phyloP scores from a whole-genome alignment of 768 basidiomycete species.

The Mycena rebaudengoi region DNA sequence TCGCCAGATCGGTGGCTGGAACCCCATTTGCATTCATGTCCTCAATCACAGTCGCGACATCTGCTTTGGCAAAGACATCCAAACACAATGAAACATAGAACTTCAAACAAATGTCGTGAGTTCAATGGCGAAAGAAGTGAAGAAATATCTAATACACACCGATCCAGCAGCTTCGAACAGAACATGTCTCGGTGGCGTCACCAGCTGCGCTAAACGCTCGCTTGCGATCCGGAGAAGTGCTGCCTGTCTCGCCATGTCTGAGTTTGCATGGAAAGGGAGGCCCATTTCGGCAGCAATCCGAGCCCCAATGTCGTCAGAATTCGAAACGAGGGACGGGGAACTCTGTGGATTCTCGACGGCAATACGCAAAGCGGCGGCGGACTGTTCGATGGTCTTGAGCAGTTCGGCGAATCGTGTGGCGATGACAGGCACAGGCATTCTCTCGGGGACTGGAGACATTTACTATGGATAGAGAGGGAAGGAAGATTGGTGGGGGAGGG shows the following conservation, averaged over 20 bases:
- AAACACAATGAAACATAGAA: constrained; percentile 8
- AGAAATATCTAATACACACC: background rate
- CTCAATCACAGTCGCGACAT: constrained; percentile 11
- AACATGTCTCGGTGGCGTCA: constrained; percentile 11
- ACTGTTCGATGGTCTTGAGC: constrained; percentile 11
- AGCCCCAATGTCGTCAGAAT: background rate
- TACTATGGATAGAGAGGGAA: background rate
- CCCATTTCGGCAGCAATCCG: background rate
- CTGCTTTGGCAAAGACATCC: constrained; percentile 1
- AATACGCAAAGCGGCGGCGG: constrained; percentile 1
- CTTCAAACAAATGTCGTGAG: background rate
- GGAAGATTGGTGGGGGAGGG: too few relatives aligned
- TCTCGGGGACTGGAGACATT: background rate
- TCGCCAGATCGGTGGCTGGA: background rate
- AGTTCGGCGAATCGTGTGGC: background rate
- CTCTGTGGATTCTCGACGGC: background rate
- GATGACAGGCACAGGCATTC: background rate
- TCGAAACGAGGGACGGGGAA: too few relatives aligned
- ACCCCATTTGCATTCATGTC: background rate
- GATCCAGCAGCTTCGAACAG: constrained; percentile 17
- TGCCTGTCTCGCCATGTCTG: background rate
- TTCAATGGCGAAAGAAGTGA: background rate
- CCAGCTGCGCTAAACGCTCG: constrained; percentile 8
- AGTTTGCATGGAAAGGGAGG: constrained; percentile 1
- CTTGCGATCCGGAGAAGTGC: background rate